Base-by-base conservation (phyloP, 2,329 filamentous ascomycete species). In the Phyllosticta capitalensis region DNA sequence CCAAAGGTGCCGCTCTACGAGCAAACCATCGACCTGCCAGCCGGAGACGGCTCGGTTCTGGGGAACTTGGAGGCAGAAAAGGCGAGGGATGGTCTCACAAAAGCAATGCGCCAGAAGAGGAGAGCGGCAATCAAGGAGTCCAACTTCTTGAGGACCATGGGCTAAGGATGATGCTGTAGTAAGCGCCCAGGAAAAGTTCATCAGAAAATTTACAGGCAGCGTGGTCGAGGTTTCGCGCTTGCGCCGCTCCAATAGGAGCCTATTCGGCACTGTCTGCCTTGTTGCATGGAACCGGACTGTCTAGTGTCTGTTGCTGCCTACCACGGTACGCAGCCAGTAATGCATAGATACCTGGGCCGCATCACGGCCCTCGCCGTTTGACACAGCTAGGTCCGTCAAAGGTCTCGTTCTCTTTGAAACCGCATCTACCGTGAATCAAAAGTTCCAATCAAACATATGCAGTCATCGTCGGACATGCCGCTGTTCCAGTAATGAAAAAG, bases 131-230 rank as follows among this genome's bases (percentile, higher is more conserved):
- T 94, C 69, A 92, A 92, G 83, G 89, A 94, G 79, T 76, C 75
- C 70, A 94, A 94, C 76, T 94, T 91, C 81, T 82, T 94, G 75
- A 89, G 87, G 81, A 83, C 84, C 51, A 90, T 92, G 87, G 68
- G 75, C 9, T 78, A 75, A 60, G 21, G 24, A 26, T 14, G 1
- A 19, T 19, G 9, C 9, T 4, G 9, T 58, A 22, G 9, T 19
- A 30, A 20, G 22, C 9, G 30, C 21, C 6, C 19, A 24, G 49
- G 45, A 28, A 30, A 30, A 10, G 14, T 38, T 14, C 17, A 7
- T 45, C 38, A 5, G 45, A 12, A 38, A 3, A 38, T 45, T n/a
- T n/a, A 45, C 38, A 45, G 14, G 6, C 7, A 2, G 7, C 12
- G 5, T 19, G 17, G 38, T n/a, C 38, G 17, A 3, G 30, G 14